phyloP scores from a whole-genome alignment of 148 eudicot species.

The Spergularia bocconei region DNA sequence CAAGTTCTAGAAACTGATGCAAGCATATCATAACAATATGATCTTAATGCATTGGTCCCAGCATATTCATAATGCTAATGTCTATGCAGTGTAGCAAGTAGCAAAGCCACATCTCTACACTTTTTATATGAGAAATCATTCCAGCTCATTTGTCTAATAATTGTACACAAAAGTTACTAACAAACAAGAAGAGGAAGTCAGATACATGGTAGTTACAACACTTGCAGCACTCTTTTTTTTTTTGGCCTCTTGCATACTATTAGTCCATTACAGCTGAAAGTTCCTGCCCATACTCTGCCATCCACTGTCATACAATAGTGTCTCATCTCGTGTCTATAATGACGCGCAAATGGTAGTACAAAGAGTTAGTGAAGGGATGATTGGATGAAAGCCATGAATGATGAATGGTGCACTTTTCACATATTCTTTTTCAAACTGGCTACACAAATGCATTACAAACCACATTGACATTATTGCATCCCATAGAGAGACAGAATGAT shows the following conservation, averaged over 20 bases:
- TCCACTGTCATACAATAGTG: not conserved
- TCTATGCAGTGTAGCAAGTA: slow-evolving; percentile 13
- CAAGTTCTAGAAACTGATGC: not conserved
- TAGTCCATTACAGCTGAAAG: slow-evolving; percentile 3
- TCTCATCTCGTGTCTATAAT: not conserved
- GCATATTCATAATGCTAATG: slow-evolving; percentile 16
- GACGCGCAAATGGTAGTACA: too few relatives aligned
- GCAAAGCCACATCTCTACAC: slow-evolving; percentile 15
- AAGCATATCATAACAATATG: slow-evolving; percentile 2
- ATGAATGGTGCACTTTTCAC: not conserved
- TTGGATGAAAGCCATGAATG: too few relatives aligned
- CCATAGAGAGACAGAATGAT: slow-evolving; percentile 1
- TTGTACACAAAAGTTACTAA: slow-evolving; percentile 16
- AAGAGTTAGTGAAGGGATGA: too few relatives aligned
- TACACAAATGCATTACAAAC: slow-evolving; percentile 9
- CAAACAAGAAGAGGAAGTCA: slow-evolving; percentile 2
- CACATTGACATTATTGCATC: slow-evolving; percentile 23
- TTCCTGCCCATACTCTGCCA: slow-evolving; percentile 27
- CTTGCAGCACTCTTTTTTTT: slow-evolving; percentile 1
- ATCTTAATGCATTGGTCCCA: slow-evolving; percentile 19
- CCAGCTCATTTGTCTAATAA: slow-evolving; percentile 36
- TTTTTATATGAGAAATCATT: slow-evolving; percentile 14
- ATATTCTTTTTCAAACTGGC: not conserved
- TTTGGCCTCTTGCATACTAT: slow-evolving; percentile 20
- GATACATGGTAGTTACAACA: slow-evolving; percentile 16